A percentile compares a stretch with the other conserved stretches of the same genome.
Evolutionary conservation across 2,329 filamentous ascomycete genomes (phyloP).

Genomic region (Aspergillus sojae): DNA sequence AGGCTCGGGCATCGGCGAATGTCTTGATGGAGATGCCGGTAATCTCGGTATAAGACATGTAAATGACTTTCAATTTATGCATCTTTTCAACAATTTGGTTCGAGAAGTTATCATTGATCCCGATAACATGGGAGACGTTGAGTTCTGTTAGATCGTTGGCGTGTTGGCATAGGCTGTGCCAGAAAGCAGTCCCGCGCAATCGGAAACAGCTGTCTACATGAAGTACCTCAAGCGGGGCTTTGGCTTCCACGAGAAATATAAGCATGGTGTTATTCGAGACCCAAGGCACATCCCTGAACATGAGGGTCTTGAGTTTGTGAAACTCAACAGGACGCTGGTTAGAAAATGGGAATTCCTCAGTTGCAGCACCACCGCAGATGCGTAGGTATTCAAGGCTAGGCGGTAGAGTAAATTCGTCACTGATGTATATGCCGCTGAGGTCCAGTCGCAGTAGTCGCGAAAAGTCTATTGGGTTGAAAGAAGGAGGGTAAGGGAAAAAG

Average conservation of each 20-base stretch:
- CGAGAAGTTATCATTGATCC: constrained; percentile 30
- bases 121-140: constrained; percentile 28
- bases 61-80: constrained; percentile 33
- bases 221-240: constrained; percentile 28
- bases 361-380: constrained; percentile 26
- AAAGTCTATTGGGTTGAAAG: constrained; percentile 19
- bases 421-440: constrained; percentile 29
- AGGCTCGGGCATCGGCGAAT: constrained; percentile 29
- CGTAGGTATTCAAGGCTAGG: constrained; percentile 33
- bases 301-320: constrained; percentile 31
- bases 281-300: constrained; percentile 32
- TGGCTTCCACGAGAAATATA: constrained; percentile 21
- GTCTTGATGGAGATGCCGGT: constrained; percentile 38
- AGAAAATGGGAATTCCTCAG: constrained; percentile 16
- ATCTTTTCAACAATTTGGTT: constrained; percentile 24
- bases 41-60: constrained; percentile 38
- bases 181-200: constrained; percentile 18
- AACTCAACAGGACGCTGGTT: constrained; percentile 18
- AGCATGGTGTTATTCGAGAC: constrained; percentile 17
- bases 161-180: constrained; percentile 19
- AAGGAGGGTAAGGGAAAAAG: constrained; percentile 20
- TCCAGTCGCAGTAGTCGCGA: constrained; percentile 31
- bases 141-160: constrained; percentile 31
- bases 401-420: constrained; percentile 27
- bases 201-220: constrained; percentile 32